These are phyloP conservation scores for Epichloe elymi DNA, from an alignment of 2,329 filamentous ascomycete genomes.

Conservation along the genomic window DNA sequence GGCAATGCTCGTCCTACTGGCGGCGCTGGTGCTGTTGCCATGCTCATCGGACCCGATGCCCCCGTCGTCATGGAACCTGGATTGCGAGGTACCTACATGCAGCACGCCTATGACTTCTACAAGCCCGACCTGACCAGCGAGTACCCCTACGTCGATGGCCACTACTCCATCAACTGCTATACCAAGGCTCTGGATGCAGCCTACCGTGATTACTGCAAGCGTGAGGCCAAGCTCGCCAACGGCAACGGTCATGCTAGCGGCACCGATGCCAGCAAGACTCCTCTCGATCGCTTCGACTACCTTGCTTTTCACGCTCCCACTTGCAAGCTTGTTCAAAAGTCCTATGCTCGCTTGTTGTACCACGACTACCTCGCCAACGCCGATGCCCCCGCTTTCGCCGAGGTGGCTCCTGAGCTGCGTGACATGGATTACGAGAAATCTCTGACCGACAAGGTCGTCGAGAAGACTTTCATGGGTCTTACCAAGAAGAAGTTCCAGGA, in stretches of 20 bases:
- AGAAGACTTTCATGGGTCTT: constrained; percentile 76
- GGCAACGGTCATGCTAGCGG: constrained; percentile 41
- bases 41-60: constrained; percentile 67
- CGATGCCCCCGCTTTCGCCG: constrained; percentile 52
- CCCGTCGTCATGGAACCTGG: constrained; percentile 67
- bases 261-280: constrained; percentile 38
- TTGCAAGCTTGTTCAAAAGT: constrained; percentile 80
- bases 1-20: constrained; percentile 70
- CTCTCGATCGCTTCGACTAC: constrained; percentile 72
- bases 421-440: constrained; percentile 72
- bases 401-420: constrained; percentile 62
- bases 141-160: constrained; percentile 75
- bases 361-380: constrained; percentile 70
- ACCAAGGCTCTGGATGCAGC: constrained; percentile 66
- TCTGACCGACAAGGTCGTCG: constrained; percentile 65
- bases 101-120: constrained; percentile 82
- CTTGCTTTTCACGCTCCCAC: constrained; percentile 72
- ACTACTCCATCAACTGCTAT: constrained; percentile 74
- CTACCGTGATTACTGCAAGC: constrained; percentile 69
- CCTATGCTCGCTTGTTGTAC: constrained; percentile 71
- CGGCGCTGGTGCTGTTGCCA: constrained; percentile 65
- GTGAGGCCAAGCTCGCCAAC: constrained; percentile 47
- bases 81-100: constrained; percentile 67
- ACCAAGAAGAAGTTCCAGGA: constrained; percentile 77
- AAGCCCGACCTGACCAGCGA: constrained; percentile 81